Percentiles rank a stretch among this genome's conserved stretches.
Conservation (phyloP, 2,329 filamentous ascomycete species). For the Colletotrichum sublineola region DNA sequence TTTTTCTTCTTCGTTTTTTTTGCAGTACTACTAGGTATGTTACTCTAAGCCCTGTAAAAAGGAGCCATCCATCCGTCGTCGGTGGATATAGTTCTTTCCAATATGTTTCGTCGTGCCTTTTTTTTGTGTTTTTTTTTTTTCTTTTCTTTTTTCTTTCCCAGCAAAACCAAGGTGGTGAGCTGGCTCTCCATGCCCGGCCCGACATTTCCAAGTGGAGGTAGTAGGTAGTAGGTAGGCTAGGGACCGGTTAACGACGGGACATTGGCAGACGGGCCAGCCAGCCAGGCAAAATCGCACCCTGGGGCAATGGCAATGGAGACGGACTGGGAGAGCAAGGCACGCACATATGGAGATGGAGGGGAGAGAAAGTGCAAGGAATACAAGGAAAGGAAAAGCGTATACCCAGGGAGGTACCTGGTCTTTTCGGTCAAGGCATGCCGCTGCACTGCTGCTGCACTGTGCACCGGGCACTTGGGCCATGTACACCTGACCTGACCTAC, state of each 20-base stretch:
- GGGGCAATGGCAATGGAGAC: too few species aligned
- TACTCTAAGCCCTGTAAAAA: too few species aligned
- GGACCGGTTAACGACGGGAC: slow-evolving; percentile 6
- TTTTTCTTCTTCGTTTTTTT: not conserved
- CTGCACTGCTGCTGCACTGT: slow-evolving; percentile 36
- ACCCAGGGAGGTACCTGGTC: slow-evolving; percentile 14
- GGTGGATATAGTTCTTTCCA: not conserved
- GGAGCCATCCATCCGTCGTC: not conserved
- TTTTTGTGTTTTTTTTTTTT: too few species aligned
- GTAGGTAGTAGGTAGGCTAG: not conserved
- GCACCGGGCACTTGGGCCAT: slow-evolving; percentile 3
- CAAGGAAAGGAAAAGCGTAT: not conserved
- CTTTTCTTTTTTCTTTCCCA: too few species aligned
- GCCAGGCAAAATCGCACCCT: too few species aligned
- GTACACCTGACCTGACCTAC: slow-evolving; percentile 13
- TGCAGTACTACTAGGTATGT: too few species aligned
- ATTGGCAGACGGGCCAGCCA: too few species aligned
- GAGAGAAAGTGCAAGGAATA: not conserved
- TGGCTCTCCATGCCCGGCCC: not conserved
- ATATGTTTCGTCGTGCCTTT: slow-evolving; percentile 5
- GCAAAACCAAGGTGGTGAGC: not conserved
- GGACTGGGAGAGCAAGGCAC: not conserved
- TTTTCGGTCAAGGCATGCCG: not conserved
- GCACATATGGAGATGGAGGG: too few species aligned
- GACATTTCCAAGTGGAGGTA: too few species aligned